These are phyloP conservation scores for Pholiota molesta DNA, from an alignment of 768 basidiomycete species.

Conservation along the genomic window DNA sequence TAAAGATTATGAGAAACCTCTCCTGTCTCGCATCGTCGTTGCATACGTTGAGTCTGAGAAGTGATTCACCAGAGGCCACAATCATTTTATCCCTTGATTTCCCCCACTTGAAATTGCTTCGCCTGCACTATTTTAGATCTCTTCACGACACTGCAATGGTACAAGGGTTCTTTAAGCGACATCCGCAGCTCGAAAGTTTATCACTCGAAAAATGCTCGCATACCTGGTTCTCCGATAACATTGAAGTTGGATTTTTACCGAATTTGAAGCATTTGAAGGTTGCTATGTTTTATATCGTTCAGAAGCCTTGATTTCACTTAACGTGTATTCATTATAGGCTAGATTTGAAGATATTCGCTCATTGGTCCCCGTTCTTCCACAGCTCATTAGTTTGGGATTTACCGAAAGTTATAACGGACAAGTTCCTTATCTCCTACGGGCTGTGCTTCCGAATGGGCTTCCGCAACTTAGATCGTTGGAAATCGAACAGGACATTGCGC, in stretches of 20 bases:
- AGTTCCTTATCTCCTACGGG: constrained; percentile 23
- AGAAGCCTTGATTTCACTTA: too few relatives aligned
- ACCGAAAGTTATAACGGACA: constrained; percentile 16
- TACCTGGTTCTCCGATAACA: not conserved
- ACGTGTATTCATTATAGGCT: not conserved
- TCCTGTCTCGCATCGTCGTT: not conserved
- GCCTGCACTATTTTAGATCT: not conserved
- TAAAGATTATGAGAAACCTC: not conserved
- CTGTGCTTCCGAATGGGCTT: constrained; percentile 16
- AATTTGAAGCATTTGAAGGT: not conserved
- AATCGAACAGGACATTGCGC: constrained; percentile 2
- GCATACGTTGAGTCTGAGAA: not conserved
- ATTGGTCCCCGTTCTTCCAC: not conserved
- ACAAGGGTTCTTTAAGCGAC: not conserved
- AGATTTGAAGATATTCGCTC: constrained; percentile 9
- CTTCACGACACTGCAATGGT: too few relatives aligned
- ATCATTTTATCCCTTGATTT: not conserved
- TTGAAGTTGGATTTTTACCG: not conserved
- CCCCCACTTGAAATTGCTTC: not conserved
- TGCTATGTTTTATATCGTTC: not conserved
- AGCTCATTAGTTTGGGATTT: constrained; percentile 9
- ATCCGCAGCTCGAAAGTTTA: not conserved
- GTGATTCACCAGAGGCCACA: not conserved
- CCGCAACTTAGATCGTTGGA: constrained; percentile 16
- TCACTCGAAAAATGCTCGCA: not conserved